phyloP scores from a whole-genome alignment of 1,139 yeast species.

The Taiozyma sp. region DNA sequence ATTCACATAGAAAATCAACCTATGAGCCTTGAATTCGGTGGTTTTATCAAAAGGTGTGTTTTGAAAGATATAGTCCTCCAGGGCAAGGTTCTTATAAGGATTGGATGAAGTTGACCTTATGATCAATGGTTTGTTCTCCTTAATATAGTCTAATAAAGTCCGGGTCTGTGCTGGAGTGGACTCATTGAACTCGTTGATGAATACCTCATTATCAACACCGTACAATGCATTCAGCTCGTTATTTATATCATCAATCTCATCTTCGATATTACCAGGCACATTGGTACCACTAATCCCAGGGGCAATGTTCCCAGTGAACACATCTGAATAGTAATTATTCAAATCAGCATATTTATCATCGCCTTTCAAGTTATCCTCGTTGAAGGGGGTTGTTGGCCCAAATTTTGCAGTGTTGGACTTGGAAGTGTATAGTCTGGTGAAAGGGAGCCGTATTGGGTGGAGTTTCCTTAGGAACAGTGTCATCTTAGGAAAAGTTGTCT shows the following conservation, averaged over 20 bases:
- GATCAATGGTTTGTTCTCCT: conserved; percentile 13
- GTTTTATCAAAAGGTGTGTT: conserved; percentile 42
- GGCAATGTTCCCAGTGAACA: conserved; percentile 13
- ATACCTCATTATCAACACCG: conserved; percentile 10
- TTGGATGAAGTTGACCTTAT: conserved; percentile 45
- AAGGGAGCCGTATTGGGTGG: background rate
- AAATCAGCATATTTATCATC: conserved; percentile 18
- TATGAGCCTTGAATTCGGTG: conserved; percentile 29
- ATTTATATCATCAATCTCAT: conserved; percentile 21
- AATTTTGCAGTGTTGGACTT: background rate
- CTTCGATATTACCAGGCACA: background rate
- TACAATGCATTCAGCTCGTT: conserved; percentile 22
- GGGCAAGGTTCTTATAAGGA: conserved; percentile 74
- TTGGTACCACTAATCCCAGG: background rate
- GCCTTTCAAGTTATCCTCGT: conserved; percentile 7
- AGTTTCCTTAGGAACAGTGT: background rate
- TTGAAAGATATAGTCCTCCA: conserved; percentile 74
- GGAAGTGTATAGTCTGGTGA: background rate
- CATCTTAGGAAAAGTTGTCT: background rate
- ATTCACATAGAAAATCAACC: conserved; percentile 72
- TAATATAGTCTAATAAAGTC: conserved; percentile 12
- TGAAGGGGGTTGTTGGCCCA: background rate
- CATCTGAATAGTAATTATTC: conserved; percentile 20
- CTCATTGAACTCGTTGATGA: background rate
- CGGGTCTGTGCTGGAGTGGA: background rate